phyloP scores from a whole-genome alignment of 2,329 filamentous ascomycete species.

The Zymoseptoria crescenta region DNA sequence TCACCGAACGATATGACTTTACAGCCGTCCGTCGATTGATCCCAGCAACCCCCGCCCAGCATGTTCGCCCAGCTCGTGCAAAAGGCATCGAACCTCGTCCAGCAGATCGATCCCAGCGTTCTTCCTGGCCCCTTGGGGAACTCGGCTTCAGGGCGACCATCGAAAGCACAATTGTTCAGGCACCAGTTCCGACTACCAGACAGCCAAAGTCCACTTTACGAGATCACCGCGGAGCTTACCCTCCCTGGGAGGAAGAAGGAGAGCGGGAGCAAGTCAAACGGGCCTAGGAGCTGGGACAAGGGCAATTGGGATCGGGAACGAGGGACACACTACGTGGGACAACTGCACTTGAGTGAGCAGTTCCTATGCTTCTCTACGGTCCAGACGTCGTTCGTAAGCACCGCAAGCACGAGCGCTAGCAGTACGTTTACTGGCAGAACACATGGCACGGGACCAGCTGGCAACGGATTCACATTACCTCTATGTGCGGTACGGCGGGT shows the following conservation, averaged over 20 bases:
- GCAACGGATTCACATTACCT: conserved; percentile 92
- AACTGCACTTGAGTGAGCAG: conserved; percentile 86
- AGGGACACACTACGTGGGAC: conserved; percentile 70
- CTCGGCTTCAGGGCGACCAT: conserved; percentile 71
- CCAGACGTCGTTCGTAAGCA: conserved; percentile 74
- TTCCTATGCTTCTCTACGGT: conserved; percentile 97
- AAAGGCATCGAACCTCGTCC: conserved; percentile 61
- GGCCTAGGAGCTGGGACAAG: conserved; percentile 51
- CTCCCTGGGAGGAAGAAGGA: conserved; percentile 58
- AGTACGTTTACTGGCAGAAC: conserved; percentile 87
- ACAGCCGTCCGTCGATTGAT: conserved; percentile 1
- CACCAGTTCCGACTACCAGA: conserved; percentile 92
- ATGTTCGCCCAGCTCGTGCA: conserved; percentile 78
- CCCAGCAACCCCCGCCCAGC: conserved; percentile 1
- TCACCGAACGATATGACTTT: conserved; percentile 8
- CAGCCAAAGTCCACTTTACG: conserved; percentile 85
- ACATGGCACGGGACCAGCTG: conserved; percentile 82
- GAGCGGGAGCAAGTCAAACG: conserved; percentile 11
- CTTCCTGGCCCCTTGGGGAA: conserved; percentile 49
- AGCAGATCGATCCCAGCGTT: conserved; percentile 76
- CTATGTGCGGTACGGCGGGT: conserved; percentile 86
- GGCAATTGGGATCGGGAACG: conserved; percentile 54
- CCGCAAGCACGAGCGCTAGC: conserved; percentile 70
- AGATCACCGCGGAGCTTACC: conserved; percentile 93
- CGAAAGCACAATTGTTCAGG: conserved; percentile 88